These are phyloP conservation scores for Herpetospermum pedunculosum DNA, from an alignment of 306 rosid species.

Conservation along the genomic window DNA sequence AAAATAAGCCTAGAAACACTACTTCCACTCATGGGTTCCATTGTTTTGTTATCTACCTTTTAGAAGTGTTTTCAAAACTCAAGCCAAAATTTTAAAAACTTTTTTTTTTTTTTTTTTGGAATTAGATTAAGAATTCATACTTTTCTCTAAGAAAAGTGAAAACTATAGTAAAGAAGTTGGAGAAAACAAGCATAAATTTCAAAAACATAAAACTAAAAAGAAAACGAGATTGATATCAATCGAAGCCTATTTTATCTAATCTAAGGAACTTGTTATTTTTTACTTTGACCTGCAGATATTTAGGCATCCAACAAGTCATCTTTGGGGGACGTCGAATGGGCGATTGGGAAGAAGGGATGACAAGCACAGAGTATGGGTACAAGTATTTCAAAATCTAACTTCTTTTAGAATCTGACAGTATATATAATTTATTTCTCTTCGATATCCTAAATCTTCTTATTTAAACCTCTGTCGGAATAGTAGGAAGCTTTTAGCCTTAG, in stretches of 20 bases:
- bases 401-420: background rate
- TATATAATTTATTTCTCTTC: background rate
- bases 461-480: background rate
- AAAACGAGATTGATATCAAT: too few species aligned
- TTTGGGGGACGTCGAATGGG: conserved; percentile 80
- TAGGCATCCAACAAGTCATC: conserved; percentile 76
- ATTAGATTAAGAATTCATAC: too few species aligned
- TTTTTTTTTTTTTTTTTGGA: too few species aligned
- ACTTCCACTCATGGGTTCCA: too few species aligned
- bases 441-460: background rate
- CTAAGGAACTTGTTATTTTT: background rate
- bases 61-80: too few species aligned
- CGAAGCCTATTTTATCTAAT: background rate
- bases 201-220: too few species aligned
- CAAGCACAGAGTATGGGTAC: conserved; percentile 61
- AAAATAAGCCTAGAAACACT: too few species aligned
- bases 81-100: too few species aligned
- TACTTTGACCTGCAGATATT: conserved; percentile 34
- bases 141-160: too few species aligned
- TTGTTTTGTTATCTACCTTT: too few species aligned
- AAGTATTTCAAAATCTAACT: conserved; percentile 64
- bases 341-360: conserved; percentile 98
- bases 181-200: too few species aligned
- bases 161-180: too few species aligned
- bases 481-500: background rate